Evolutionary conservation across 2,329 filamentous ascomycete species (phyloP), one percentile per base, ranked within the genome.

Genomic region (Ceratocystiopsis brevicomis): DNA sequence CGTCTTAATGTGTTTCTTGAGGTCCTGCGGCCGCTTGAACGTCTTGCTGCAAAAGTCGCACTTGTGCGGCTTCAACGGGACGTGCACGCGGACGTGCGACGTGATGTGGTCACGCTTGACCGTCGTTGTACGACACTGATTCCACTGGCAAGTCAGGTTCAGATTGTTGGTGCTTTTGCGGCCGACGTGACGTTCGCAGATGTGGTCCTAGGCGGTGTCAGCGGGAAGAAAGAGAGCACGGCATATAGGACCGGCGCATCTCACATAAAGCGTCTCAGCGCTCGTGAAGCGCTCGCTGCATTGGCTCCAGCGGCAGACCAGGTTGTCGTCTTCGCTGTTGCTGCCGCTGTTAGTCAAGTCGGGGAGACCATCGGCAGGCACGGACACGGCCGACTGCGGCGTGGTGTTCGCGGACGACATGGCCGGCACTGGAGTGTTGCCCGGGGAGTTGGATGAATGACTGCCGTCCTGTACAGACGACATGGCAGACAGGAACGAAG

Each of bases 1-100:
- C 5, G 88, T 96, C 77, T 96, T 98, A 62, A 96, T 86, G 60
- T 98, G 90, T 69, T 98, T 98, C 76, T 98, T 96, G 55, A 98
- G 62, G 67, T 98, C 90, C 66, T 98, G 90, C 3, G 90, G 90
- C 33, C 90, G 82, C 75, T 98, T 98, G 73, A 98, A 98, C 1
- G 87, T 87, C 69, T 98, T 98, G 58, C 85, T 85, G 58, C 90
- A 98, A 64, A 95, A 93, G 59, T 95, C 87, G 62, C 90, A 98
- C 65, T 95, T 96, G 68, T 98, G 90, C 52, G 90, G 90, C 71
- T 98, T 98, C 48, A 98, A 69, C 1, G 90, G 90, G n/a, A 98
- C 88, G 60, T 98, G 90, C 43, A 96, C 90, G 51, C 90, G 84
- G 54, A 98, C 95, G 63, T 98, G 90, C 41, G 90, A 96, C 41